Conservation (phyloP, 257 asterid species). For the Ocimum tenuiflorum region DNA sequence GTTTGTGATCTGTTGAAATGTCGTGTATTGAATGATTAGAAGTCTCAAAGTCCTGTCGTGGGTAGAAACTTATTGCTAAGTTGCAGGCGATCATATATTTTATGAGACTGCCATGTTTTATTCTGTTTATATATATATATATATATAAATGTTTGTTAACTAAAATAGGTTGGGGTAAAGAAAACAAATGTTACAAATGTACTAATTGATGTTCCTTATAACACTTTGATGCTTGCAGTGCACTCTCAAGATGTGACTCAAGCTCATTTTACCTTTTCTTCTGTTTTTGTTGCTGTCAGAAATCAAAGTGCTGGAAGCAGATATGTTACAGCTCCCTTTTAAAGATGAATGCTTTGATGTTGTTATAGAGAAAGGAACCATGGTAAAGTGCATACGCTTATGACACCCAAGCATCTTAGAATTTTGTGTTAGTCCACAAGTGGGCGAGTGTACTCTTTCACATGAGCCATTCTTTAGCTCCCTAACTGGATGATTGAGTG, state of each 20-base stretch:
- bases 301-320: constrained; percentile 83
- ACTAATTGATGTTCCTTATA: neutral
- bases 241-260: constrained; percentile 5
- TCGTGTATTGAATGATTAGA: neutral
- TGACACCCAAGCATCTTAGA: neutral
- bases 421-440: neutral
- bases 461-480: neutral
- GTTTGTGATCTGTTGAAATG: neutral
- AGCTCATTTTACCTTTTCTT: neutral
- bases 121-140: no score
- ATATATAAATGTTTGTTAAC: no score
- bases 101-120: no score
- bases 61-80: neutral
- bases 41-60: no score
- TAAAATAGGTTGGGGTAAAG: no score
- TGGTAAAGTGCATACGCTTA: constrained; percentile 44
- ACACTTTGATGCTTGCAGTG: neutral
- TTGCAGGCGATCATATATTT: no score
- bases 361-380: constrained; percentile 95
- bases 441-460: neutral
- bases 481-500: constrained; percentile 2
- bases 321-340: constrained; percentile 92
- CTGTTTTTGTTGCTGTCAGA: constrained; percentile 37
- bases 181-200: neutral
- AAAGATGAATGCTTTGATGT: constrained; percentile 72